Evolutionary conservation across 2,329 filamentous ascomycete species (phyloP).

Genomic region (Endoconidiophora laricicola): DNA sequence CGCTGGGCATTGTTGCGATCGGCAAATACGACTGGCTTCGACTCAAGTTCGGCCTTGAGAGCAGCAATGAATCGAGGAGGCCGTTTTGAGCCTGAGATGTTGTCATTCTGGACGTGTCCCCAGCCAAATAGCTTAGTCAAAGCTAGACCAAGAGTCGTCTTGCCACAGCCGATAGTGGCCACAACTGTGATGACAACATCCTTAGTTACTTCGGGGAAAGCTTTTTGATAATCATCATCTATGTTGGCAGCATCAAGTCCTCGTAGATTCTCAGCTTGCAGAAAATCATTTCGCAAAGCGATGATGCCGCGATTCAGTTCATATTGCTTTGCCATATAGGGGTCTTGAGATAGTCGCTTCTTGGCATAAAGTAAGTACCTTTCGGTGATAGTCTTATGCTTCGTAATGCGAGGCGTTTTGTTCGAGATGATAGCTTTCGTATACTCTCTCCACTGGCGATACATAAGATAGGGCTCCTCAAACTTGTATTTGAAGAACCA

Average conservation of each 20-base stretch:
- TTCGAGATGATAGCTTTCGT: constrained; percentile 76
- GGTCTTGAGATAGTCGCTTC: constrained; percentile 51
- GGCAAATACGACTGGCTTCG: constrained; percentile 60
- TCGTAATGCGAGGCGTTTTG: constrained; percentile 59
- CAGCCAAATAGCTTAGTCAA: constrained; percentile 71
- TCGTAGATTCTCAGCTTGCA: constrained; percentile 66
- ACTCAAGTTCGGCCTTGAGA: constrained; percentile 46
- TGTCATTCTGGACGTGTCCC: constrained; percentile 94
- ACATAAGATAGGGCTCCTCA: constrained; percentile 96
- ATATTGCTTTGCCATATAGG: constrained; percentile 53
- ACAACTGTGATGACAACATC: constrained; percentile 78
- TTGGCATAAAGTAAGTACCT: constrained; percentile 77
- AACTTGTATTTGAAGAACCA: constrained; percentile 99
- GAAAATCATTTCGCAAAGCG: constrained; percentile 70
- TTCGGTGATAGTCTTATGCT: constrained; percentile 77
- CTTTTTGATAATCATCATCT: constrained; percentile 35
- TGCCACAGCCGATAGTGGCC: constrained; percentile 88
- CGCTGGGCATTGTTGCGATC: constrained; percentile 89
- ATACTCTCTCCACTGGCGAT: constrained; percentile 94
- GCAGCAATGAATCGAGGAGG: constrained; percentile 61
- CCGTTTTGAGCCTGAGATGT: constrained; percentile 57
- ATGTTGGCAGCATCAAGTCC: constrained; percentile 75
- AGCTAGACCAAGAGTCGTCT: constrained; percentile 79
- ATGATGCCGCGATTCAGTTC: constrained; percentile 91
- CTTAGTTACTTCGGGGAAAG: constrained; percentile 32